Base-by-base conservation (phyloP, 306 rosid genomes). In the Castanea crenata region DNA sequence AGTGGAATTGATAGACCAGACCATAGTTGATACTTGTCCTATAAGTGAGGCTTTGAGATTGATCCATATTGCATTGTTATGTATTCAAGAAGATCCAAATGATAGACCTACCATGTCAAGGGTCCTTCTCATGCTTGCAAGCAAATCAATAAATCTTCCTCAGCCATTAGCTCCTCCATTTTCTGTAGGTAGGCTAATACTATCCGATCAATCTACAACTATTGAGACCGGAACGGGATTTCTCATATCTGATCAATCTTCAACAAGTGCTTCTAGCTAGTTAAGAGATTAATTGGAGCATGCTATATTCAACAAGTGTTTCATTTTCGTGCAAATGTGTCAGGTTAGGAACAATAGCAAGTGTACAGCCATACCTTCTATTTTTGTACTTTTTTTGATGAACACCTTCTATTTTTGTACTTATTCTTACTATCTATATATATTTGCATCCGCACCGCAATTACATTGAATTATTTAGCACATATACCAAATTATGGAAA, bases 11-110 rank as follows among this genome's bases (percentile, higher is more conserved):
- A 52, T 76, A 9, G 73, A 76, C 25, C 31, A 69, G 3, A 29
- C 25, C 25, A 25, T 76, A 8, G 46, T 44, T 18, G 23, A 64
- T 14, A 23, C 10, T 25, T 49, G 61, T 16, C 73, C 49, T 11
- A 10, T 13, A 21, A 23, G 15, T 4, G 68, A 74, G 32, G 77
- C 77, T 31, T 4, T 83, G 46, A 83, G 83, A 80, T 83, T 80
- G 67, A 56, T 83, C 21, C 83, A 77, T 23, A 75, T 85, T 13
- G 83, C 79, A 10, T 20, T 81, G 71, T 15, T 71, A 4, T 78
- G 83, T 9, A 73, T 81, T 52, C 85, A 85, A 64, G 73, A 81
- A 21, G 75, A 79, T 32, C 49, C 52, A 12, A 27, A 1, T 7
- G 11, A 59, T 6, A 69, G 84, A 44, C 87, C 82, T 8, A 58